Conservation (phyloP, 1,139 yeast genomes). For the Kurtzmaniella quercitrusa region DNA sequence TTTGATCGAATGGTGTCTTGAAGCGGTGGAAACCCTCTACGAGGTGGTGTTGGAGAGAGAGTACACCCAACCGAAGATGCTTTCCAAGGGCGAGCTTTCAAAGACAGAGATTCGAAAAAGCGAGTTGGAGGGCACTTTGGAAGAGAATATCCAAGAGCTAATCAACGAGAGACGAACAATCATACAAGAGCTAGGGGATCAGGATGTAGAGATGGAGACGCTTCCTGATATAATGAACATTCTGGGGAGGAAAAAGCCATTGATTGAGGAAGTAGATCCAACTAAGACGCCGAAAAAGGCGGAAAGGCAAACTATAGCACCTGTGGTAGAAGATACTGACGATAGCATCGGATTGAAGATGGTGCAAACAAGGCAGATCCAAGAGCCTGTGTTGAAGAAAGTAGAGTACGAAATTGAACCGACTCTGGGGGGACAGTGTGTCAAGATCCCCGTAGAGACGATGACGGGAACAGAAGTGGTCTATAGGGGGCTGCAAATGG, state of each 20-base stretch:
- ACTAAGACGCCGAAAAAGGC: slow-evolving; percentile 14
- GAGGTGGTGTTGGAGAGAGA: slow-evolving; percentile 38
- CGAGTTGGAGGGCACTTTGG: slow-evolving; percentile 29
- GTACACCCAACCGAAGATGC: slow-evolving; percentile 56
- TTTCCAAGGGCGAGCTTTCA: slow-evolving; percentile 50
- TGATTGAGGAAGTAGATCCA: slow-evolving; percentile 39
- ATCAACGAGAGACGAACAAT: slow-evolving; percentile 39
- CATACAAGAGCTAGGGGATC: slow-evolving; percentile 31
- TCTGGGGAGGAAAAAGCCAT: slow-evolving; percentile 18
- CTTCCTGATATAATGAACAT: slow-evolving; percentile 18
- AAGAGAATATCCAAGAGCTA: slow-evolving; percentile 28
- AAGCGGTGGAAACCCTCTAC: slow-evolving; percentile 55
- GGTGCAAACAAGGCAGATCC: neutral
- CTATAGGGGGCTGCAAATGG: neutral
- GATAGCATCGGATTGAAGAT: neutral
- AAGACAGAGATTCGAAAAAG: slow-evolving; percentile 29
- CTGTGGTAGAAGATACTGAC: neutral
- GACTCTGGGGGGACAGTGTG: neutral
- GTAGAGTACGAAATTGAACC: neutral
- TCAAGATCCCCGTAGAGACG: neutral
- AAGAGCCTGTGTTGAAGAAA: neutral
- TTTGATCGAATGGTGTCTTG: slow-evolving; percentile 60
- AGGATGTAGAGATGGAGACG: slow-evolving; percentile 13
- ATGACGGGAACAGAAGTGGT: neutral
- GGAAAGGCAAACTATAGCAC: neutral